These are phyloP conservation scores for Peronospora destructor DNA, from an alignment of 352 stramenopile species.

Conservation along the genomic window DNA sequence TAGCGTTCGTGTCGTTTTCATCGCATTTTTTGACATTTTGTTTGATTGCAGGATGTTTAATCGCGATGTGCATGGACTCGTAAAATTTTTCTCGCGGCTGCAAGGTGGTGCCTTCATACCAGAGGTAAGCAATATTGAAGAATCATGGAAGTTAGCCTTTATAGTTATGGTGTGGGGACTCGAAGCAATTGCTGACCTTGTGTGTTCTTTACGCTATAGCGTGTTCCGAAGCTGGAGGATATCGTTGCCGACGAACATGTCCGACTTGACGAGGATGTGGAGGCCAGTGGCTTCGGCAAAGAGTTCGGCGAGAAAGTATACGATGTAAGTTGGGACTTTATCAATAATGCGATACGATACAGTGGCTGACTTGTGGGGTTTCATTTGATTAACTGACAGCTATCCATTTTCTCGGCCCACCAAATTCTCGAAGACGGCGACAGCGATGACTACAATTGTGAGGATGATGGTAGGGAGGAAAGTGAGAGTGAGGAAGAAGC, in stretches of 20 bases:
- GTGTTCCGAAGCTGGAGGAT: conserved; percentile 49
- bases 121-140: conserved; percentile 72
- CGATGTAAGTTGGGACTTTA: conserved; percentile 33
- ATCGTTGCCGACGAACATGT: conserved; percentile 60
- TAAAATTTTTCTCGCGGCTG: conserved; percentile 92
- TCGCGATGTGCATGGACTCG: conserved; percentile 93
- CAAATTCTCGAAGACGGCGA: conserved; percentile 39
- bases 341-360: not conserved
- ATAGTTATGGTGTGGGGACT: not conserved
- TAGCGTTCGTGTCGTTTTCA: not conserved
- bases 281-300: conserved; percentile 75
- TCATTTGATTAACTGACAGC: conserved; percentile 27
- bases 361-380: conserved; percentile 3
- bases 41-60: conserved; percentile 71
- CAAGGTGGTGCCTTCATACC: conserved; percentile 77
- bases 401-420: conserved; percentile 80
- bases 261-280: conserved; percentile 60
- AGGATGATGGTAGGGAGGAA: conserved; percentile 32
- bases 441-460: conserved; percentile 29
- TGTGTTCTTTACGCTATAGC: conserved; percentile 23
- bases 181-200: not conserved
- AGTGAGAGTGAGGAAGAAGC: conserved; percentile 30
- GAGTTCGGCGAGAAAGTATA: conserved; percentile 70
- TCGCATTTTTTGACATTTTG: conserved; percentile 6
- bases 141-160: conserved; percentile 11